Evolutionary conservation across 2,329 filamentous ascomycete species (phyloP), one percentile per base, ranked within the genome.

Genomic region (Penicillium expansum): DNA sequence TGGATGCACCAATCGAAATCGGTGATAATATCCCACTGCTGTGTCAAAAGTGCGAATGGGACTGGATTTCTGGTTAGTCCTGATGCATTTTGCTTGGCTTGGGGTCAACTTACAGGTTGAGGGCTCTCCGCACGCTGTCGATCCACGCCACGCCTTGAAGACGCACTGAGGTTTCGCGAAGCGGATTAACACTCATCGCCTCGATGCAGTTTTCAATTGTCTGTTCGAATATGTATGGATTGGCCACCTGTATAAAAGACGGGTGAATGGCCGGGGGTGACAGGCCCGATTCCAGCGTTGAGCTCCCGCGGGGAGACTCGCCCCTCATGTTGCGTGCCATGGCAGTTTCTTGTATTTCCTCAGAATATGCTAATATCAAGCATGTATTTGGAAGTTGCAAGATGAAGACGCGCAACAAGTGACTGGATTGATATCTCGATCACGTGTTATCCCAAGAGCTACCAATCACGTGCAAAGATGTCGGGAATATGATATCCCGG

Each of bases 31-130:
- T 16, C 90, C 87, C 61, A 89, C 91, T 0, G 94, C 94, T 0
- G 93, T 96, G 66, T 93, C 90, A 74, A 91, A 97, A 0, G 94
- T 97, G 58, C 90, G 88, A 24, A 97, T 86, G 1, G 94, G 94
- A 44, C 90, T 92, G 59, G 24, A 10, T 13, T 43, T 29, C 6
- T 42, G 20, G 20, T 62, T 49, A 45, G 66, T 52, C 50, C 55
- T 24, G 29, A 33, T 38, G 50, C n/a, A 42, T 44, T 58, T 51
- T 29, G 52, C 30, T 24, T 39, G 27, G 33, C n/a, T 52, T 29
- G 52, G 41, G 14, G 18, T 29, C 44, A 50, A 78, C 87, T 67
- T 78, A 94, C 88, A 99, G 77, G 65, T 90, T 88, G 49, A 99
- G 80, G 22, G 85, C 84, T 66, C 87, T 86, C 47, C 93, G 84